Conservation (phyloP, 1,284 basidiomycete genomes). For the Mycena sp. region DNA sequence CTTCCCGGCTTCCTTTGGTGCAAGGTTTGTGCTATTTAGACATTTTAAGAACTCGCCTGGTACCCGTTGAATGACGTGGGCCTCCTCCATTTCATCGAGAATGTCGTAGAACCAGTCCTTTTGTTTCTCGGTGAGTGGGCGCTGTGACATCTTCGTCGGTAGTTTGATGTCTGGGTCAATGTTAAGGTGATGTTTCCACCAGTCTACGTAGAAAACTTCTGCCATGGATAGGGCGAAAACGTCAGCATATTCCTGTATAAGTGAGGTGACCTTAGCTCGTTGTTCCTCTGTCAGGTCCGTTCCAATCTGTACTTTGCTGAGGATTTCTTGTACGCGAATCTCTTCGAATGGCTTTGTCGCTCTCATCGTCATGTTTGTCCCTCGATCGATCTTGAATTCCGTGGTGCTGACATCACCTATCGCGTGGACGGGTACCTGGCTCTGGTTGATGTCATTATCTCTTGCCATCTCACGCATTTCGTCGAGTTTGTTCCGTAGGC, state of each 20-base stretch:
- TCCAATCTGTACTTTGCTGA: conserved; percentile 24
- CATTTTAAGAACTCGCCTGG: conserved; percentile 19
- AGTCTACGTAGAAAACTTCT: conserved; percentile 37
- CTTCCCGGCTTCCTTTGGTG: conserved; percentile 22
- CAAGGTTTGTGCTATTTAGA: too few species aligned
- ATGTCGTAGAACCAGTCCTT: too few species aligned
- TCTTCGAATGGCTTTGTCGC: background rate
- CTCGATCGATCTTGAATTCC: too few species aligned
- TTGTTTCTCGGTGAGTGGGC: conserved; percentile 40
- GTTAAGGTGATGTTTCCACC: conserved; percentile 36
- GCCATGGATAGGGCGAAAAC: too few species aligned
- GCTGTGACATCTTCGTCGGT: conserved; percentile 34
- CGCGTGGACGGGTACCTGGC: background rate
- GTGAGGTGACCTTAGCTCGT: background rate
- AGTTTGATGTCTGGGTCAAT: conserved; percentile 33
- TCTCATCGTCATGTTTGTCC: background rate
- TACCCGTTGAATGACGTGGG: too few species aligned
- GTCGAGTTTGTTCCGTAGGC: background rate
- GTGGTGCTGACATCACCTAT: background rate
- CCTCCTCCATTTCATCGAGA: too few species aligned
- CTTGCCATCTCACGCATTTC: background rate
- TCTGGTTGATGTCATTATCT: too few species aligned
- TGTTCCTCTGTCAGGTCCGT: conserved; percentile 11
- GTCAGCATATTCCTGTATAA: conserved; percentile 36
- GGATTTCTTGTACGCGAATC: background rate